A percentile compares a stretch with the other conserved stretches of the same genome.
These are phyloP conservation scores for Nannizzia gypsea DNA, from an alignment of 2,329 filamentous ascomycete genomes.

Conservation along the genomic window DNA sequence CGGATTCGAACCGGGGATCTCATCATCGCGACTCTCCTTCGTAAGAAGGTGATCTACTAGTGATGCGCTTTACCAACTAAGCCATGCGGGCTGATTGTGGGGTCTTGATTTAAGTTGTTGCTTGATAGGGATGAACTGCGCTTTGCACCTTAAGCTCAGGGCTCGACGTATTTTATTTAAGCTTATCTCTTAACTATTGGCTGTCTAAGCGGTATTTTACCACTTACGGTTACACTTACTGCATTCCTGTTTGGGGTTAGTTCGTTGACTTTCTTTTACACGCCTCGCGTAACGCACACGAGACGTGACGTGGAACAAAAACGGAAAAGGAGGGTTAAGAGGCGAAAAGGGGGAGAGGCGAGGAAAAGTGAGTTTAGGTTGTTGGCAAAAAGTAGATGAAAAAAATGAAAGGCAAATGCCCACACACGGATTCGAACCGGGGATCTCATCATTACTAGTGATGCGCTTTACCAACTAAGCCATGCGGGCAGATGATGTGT, in stretches of 20 bases:
- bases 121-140: not conserved
- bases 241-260: no score
- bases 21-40: conserved; percentile 8
- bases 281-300: no score
- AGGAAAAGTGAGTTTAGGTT: no score
- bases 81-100: conserved; percentile 11
- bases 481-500: not conserved
- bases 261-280: no score
- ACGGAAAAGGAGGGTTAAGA: no score
- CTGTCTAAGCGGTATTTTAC: no score
- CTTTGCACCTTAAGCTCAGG: not conserved
- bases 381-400: not conserved
- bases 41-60: conserved; percentile 6
- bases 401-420: conserved; percentile 16
- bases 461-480: conserved; percentile 25
- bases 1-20: conserved; percentile 15
- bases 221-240: no score
- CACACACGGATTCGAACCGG: conserved; percentile 27
- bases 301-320: no score
- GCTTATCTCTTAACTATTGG: no score
- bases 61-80: conserved; percentile 16
- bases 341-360: no score
- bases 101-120: not conserved
- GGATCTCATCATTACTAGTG: conserved; percentile 30
- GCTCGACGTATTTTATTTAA: no score